Evolutionary conservation across 139 green algal species (phyloP).

Genomic region (Pleodorina starrii): DNA sequence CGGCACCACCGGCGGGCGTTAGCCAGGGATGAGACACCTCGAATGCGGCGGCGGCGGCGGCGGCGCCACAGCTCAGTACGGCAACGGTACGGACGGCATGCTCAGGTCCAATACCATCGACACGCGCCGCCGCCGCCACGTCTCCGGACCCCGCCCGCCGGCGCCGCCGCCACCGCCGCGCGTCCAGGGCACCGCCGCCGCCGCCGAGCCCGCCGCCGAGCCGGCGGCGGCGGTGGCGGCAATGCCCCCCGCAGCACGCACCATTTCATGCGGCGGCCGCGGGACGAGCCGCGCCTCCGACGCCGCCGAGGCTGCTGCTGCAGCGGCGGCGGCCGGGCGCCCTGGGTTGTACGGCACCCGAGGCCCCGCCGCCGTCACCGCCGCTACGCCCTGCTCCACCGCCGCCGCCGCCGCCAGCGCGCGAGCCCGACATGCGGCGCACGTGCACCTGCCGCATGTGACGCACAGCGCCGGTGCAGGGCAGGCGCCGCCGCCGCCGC

Average conservation of each 20-base stretch:
- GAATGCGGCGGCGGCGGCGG: too few relatives aligned
- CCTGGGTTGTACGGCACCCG: neutral
- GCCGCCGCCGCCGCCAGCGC: neutral
- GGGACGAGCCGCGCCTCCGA: neutral
- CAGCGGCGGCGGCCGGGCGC: neutral
- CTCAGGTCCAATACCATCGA: neutral
- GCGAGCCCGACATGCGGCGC: neutral
- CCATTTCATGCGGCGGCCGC: neutral
- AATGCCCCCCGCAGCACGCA: neutral
- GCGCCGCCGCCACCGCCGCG: neutral
- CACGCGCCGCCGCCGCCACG: neutral
- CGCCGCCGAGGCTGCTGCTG: neutral
- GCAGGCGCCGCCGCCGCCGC: neutral
- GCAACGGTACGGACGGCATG: neutral
- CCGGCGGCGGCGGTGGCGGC: neutral
- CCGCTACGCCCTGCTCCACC: neutral
- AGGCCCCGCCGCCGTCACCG: neutral
- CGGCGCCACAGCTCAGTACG: too few relatives aligned
- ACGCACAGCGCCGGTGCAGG: neutral
- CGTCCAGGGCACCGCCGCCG: neutral
- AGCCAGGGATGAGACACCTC: too few relatives aligned
- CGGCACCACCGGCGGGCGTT: too few relatives aligned
- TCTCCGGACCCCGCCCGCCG: neutral
- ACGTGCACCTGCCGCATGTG: slow-evolving; percentile 30
- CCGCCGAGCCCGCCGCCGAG: neutral